A percentile compares a stretch with the other conserved stretches of the same genome.
Evolutionary conservation across 306 rosid genomes (phyloP).

Genomic region (Sicyos edulis): DNA sequence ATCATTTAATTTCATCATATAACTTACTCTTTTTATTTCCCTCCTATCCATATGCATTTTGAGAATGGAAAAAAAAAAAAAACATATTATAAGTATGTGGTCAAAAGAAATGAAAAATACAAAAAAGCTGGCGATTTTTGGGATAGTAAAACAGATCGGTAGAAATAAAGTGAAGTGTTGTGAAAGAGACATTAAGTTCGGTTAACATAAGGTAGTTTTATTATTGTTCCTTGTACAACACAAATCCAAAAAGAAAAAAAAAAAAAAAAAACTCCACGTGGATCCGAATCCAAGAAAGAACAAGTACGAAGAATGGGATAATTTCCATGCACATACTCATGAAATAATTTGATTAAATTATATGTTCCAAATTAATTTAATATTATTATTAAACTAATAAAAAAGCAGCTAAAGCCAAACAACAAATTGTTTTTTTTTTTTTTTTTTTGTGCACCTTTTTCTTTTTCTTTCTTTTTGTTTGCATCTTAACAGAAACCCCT

Average conservation of each 20-base stretch:
- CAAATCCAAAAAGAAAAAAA: not conserved
- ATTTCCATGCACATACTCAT: conserved; percentile 19
- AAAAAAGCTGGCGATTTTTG: conserved; percentile 6
- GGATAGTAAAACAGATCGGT: conserved; percentile 13
- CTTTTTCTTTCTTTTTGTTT: conserved; percentile 44
- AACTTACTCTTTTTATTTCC: not conserved
- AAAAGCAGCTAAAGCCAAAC: conserved; percentile 39
- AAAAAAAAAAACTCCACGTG: conserved; percentile 32
- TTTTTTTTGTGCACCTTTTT: conserved; percentile 3
- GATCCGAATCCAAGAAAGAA: conserved; percentile 50
- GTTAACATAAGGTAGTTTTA: not conserved
- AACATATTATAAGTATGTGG: not conserved
- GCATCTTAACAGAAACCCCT: conserved; percentile 65
- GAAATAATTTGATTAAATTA: conserved; percentile 13
- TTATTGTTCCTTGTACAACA: conserved; percentile 6
- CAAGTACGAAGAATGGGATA: conserved; percentile 79
- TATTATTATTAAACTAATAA: conserved; percentile 20
- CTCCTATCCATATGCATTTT: too few relatives aligned
- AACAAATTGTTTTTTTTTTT: conserved; percentile 14
- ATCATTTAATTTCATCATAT: not conserved
- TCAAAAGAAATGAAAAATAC: too few relatives aligned
- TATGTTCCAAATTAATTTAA: not conserved
- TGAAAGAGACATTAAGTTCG: not conserved
- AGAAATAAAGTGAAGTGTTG: not conserved
- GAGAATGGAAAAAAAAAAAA: not conserved